Evolutionary conservation across 257 asterid genomes (phyloP), one percentile per base, ranked within the genome.

Genomic region (Anisodus acutangulus): DNA sequence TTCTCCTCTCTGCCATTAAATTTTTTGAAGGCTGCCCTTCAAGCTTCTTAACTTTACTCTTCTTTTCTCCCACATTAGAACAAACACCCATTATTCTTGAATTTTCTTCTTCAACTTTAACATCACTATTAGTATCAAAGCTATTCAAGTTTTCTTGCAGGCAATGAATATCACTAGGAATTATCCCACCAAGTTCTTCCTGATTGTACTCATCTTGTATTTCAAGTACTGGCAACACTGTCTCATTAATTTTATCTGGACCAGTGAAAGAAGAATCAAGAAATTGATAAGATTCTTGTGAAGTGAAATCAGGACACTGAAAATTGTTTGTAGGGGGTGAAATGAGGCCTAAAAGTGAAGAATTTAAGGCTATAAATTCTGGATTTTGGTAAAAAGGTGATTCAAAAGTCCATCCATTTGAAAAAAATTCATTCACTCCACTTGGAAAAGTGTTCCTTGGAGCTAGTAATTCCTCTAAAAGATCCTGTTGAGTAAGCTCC

Each of bases 391-490:
- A 88, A 54, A 88, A 86, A 22, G 86, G 80, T 22, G 70, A 68
- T 47, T 78, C 82, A 41, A 87, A 86, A 84, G 63, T 89, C 94
- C 95, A 91, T 80, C 83, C 58, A 70, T 51, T 84, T 3, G 85
- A 91, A 90, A 91, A 83, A 49, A 85, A 82, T 43, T 91, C 94
- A 67, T 81, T 85, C 6, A 72, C 70, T 83, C 76, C 85, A 55
- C 81, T 84, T 49, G 86, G 85, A 63, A 90, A 88, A 85, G 88
- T 81, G 82, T 82, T 86, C 58, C 81, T 91, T 35, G 94, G 91
- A 85, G 87, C 91, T 83, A 89, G 78, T 79, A 91, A 64, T 57
- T 92, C 97, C 81, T 93, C 97, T 31, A 92, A 80, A 53, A 92
- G 83, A 26, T 88, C 90, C 16, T 86, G 83, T 45, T 90, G 89